phyloP scores from a whole-genome alignment of 2,329 filamentous ascomycete species.

The Calonectria leucothoes region DNA sequence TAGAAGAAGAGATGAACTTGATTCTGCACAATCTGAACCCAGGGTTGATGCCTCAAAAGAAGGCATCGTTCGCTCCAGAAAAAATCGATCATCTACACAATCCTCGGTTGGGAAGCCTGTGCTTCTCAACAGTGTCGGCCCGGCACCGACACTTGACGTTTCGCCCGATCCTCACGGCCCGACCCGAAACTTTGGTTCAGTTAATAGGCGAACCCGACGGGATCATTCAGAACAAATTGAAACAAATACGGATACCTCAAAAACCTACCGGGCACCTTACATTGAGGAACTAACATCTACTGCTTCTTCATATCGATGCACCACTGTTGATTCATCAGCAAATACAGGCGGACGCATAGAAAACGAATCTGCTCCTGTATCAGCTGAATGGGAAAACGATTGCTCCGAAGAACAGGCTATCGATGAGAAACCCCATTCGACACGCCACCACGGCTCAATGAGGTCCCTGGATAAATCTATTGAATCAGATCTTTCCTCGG shows the following conservation, averaged over 20 bases:
- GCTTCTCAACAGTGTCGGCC: not conserved
- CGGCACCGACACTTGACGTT: not conserved
- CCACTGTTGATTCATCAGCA: not conserved
- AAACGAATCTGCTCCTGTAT: not conserved
- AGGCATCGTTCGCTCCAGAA: not conserved
- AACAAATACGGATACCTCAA: not conserved
- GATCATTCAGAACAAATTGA: slow-evolving; percentile 6
- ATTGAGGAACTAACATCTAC: slow-evolving; percentile 39
- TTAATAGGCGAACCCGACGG: slow-evolving; percentile 44
- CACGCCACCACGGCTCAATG: not conserved
- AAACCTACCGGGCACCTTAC: slow-evolving; percentile 41
- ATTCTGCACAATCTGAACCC: not conserved
- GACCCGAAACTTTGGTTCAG: slow-evolving; percentile 39
- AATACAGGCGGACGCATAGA: not conserved
- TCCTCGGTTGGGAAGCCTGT: not conserved
- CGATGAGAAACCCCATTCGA: not conserved
- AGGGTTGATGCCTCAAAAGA: not conserved
- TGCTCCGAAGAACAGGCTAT: not conserved
- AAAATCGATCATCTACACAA: too few relatives aligned
- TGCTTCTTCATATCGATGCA: slow-evolving; percentile 7
- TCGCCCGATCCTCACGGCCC: slow-evolving; percentile 32
- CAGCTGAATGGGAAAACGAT: not conserved
- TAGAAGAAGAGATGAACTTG: not conserved
- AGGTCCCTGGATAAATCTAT: slow-evolving; percentile 22
- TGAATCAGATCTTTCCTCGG: slow-evolving; percentile 33